These are phyloP conservation scores for Euptelea pleiosperma DNA, from an alignment of 164 flowering plant genomes.

Conservation along the genomic window DNA sequence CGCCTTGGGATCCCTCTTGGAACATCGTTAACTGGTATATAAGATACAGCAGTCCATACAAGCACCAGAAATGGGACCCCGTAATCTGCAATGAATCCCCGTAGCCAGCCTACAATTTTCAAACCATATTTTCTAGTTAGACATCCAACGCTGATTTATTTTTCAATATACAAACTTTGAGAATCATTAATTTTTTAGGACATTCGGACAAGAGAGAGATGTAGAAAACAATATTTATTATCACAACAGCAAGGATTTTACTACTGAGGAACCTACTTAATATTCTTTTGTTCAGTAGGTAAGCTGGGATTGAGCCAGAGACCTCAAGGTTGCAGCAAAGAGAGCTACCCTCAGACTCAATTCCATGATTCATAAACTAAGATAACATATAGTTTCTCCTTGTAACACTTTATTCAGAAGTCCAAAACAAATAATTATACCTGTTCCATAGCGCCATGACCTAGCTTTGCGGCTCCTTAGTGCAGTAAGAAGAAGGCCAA, in stretches of 20 bases:
- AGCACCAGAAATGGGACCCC: constrained; percentile 97
- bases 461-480: constrained; percentile 90
- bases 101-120: constrained; percentile 54
- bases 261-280: too few species aligned
- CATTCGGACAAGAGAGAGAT: too few species aligned
- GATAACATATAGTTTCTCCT: neutral
- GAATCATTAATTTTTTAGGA: too few species aligned
- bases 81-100: constrained; percentile 90
- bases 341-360: too few species aligned
- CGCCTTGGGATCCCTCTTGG: constrained; percentile 93
- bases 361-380: too few species aligned
- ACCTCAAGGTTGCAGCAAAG: too few species aligned
- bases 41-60: constrained; percentile 87
- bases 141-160: neutral
- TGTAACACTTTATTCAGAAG: neutral
- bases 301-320: too few species aligned
- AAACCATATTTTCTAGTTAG: constrained; percentile 11
- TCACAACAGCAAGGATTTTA: neutral
- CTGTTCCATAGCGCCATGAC: constrained; percentile 96
- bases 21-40: constrained; percentile 65
- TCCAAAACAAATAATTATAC: constrained; percentile 25
- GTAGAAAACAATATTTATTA: too few species aligned
- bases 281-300: too few species aligned
- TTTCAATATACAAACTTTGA: neutral
- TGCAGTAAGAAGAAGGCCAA: constrained; percentile 89